Evolutionary conservation across 208 protist genomes (phyloP).

Genomic region (Trypanosoma cruzi): DNA sequence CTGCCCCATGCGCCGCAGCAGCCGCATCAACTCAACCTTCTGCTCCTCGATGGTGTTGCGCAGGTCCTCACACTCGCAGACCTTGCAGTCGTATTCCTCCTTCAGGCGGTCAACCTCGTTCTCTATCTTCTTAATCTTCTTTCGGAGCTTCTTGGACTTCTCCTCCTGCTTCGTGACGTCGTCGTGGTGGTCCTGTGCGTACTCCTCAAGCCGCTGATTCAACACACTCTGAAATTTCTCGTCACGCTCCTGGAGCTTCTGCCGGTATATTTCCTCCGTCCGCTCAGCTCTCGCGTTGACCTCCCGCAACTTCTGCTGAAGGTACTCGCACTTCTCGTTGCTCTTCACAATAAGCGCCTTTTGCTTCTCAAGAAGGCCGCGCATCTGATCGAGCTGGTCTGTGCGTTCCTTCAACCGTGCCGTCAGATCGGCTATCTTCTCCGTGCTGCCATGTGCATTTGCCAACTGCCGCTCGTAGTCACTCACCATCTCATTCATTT

Average conservation of each 20-base stretch:
- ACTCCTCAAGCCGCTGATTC: slow-evolving; percentile 78
- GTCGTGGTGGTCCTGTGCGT: slow-evolving; percentile 45
- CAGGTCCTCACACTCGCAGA: slow-evolving; percentile 87
- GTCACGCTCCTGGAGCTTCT: slow-evolving; percentile 68
- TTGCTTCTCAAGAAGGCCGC: slow-evolving; percentile 73
- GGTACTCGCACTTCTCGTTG: slow-evolving; percentile 80
- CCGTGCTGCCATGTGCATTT: slow-evolving; percentile 27
- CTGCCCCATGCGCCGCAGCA: slow-evolving; percentile 58
- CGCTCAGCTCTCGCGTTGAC: slow-evolving; percentile 34
- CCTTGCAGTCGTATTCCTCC: slow-evolving; percentile 77
- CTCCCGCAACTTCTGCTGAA: slow-evolving; percentile 65
- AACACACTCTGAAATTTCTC: slow-evolving; percentile 74
- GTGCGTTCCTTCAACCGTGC: slow-evolving; percentile 59
- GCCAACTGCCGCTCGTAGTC: slow-evolving; percentile 61
- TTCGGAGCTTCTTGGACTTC: slow-evolving; percentile 71
- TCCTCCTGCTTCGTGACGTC: slow-evolving; percentile 48
- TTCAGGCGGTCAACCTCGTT: slow-evolving; percentile 50
- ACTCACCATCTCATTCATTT: slow-evolving; percentile 48
- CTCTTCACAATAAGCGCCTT: slow-evolving; percentile 86
- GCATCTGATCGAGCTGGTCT: slow-evolving; percentile 79
- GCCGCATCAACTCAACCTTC: slow-evolving; percentile 70
- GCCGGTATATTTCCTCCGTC: slow-evolving; percentile 45
- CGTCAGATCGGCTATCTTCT: slow-evolving; percentile 47
- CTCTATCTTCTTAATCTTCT: slow-evolving; percentile 81
- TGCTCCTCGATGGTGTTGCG: slow-evolving; percentile 71